phyloP scores from a whole-genome alignment of 2,329 filamentous ascomycete species.

The Ophidiomyces ophidiicola region DNA sequence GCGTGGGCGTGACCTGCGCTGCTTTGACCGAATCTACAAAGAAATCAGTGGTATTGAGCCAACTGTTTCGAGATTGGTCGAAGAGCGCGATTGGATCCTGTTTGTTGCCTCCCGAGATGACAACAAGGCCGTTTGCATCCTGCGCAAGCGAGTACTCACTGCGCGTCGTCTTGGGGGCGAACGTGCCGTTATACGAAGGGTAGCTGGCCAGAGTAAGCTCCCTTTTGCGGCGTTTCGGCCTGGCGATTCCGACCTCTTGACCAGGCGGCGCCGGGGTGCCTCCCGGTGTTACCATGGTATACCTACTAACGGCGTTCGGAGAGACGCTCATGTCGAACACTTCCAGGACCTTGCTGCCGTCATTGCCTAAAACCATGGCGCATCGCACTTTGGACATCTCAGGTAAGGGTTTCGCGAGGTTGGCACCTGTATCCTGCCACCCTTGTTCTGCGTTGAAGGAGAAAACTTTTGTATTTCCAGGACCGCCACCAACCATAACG shows the following conservation, averaged over 20 bases:
- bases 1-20: slow-evolving; percentile 20
- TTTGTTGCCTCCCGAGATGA: slow-evolving; percentile 63
- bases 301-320: slow-evolving; percentile 62
- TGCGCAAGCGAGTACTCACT: slow-evolving; percentile 61
- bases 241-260: slow-evolving; percentile 33
- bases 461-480: slow-evolving; percentile 55
- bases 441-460: slow-evolving; percentile 52
- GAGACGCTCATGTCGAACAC: slow-evolving; percentile 62
- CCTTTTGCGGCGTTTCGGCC: slow-evolving; percentile 39
- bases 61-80: slow-evolving; percentile 59
- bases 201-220: slow-evolving; percentile 51
- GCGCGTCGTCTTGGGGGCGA: slow-evolving; percentile 54
- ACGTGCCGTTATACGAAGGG: slow-evolving; percentile 65
- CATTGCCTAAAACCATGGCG: slow-evolving; percentile 55
- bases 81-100: slow-evolving; percentile 64
- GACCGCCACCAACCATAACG: slow-evolving; percentile 61
- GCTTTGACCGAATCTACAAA: slow-evolving; percentile 39
- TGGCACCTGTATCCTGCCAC: slow-evolving; percentile 57
- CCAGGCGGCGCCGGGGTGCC: slow-evolving; percentile 42
- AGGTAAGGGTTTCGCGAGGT: slow-evolving; percentile 48
- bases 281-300: slow-evolving; percentile 51
- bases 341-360: slow-evolving; percentile 66
- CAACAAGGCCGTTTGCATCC: slow-evolving; percentile 51
- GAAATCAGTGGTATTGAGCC: slow-evolving; percentile 58
- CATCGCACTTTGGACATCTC: slow-evolving; percentile 50